Percentiles rank a stretch among this genome's conserved stretches.
Conservation (phyloP, 2,329 filamentous ascomycete genomes). For the Cryphonectria carpinicola region DNA sequence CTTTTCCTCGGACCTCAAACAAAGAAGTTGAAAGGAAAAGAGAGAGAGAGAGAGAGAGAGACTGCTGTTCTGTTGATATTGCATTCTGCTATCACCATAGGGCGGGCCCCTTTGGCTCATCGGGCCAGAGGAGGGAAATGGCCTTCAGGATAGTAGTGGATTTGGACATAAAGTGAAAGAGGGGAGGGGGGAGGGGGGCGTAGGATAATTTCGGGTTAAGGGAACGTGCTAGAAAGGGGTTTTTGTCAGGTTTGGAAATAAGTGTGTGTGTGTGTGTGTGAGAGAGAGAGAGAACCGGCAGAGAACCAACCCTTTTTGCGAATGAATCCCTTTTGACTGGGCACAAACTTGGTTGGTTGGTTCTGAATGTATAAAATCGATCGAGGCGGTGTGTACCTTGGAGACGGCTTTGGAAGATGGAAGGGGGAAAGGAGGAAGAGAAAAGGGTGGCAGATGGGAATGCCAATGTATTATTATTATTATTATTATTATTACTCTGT, state of each 20-base stretch:
- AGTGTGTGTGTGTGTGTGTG: not conserved
- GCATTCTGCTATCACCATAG: not conserved
- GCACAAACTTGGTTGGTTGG: not conserved
- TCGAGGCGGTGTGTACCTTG: not conserved
- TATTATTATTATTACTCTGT: not conserved
- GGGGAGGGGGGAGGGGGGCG: not conserved
- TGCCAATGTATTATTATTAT: conserved; percentile 7
- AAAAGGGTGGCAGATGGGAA: not conserved
- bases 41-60: not conserved
- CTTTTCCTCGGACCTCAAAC: not conserved
- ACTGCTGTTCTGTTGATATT: not conserved
- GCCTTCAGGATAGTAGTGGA: not conserved
- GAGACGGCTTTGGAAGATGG: not conserved
- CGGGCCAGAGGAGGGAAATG: not conserved
- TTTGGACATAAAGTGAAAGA: not conserved
- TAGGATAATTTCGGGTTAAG: not conserved
- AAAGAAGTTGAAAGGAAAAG: not conserved
- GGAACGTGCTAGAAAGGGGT: not conserved
- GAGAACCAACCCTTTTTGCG: not conserved
- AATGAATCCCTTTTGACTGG: not conserved
- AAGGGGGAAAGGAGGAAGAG: no score
- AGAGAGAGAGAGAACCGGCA: not conserved
- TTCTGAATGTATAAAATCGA: conserved; percentile 6
- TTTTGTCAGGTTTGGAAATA: conserved; percentile 1
- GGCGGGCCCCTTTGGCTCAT: not conserved